A percentile compares a stretch with the other conserved stretches of the same genome.
phyloP scores from a whole-genome alignment of 2,329 filamentous ascomycete species.

The Rhynchosporium graminicola region DNA sequence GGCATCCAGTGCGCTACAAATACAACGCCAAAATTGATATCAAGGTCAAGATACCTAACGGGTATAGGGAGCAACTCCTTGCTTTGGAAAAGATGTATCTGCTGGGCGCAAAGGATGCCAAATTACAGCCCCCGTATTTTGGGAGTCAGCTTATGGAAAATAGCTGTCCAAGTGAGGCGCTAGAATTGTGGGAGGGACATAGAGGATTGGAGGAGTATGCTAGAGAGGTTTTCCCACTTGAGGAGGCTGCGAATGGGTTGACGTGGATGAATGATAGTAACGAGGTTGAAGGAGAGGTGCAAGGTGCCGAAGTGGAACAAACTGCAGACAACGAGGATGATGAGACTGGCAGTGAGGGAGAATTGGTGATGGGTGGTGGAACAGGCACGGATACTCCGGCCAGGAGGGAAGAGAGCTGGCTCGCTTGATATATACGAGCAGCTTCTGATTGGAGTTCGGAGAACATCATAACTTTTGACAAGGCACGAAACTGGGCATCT shows the following conservation, averaged over 20 bases:
- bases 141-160: constrained; percentile 57
- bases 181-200: constrained; percentile 88
- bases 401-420: constrained; percentile 39
- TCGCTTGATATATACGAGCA: constrained; percentile 32
- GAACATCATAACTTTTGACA: background rate
- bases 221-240: constrained; percentile 87
- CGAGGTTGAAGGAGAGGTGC: constrained; percentile 33
- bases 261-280: constrained; percentile 74
- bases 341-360: constrained; percentile 51
- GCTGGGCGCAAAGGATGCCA: constrained; percentile 49
- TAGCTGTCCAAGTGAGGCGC: constrained; percentile 71
- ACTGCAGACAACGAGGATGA: constrained; percentile 53
- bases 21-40: constrained; percentile 73
- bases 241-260: constrained; percentile 90
- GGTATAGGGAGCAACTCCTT: constrained; percentile 86
- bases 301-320: constrained; percentile 35
- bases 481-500: background rate
- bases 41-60: constrained; percentile 80
- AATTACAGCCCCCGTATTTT: constrained; percentile 62
- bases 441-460: background rate
- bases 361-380: constrained; percentile 36
- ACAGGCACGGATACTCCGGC: constrained; percentile 35
- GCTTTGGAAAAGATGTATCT: constrained; percentile 61
- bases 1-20: constrained; percentile 75
- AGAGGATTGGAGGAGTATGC: constrained; percentile 93